These are phyloP conservation scores for Agaricus blazei DNA, from an alignment of 768 basidiomycete species.

Conservation along the genomic window DNA sequence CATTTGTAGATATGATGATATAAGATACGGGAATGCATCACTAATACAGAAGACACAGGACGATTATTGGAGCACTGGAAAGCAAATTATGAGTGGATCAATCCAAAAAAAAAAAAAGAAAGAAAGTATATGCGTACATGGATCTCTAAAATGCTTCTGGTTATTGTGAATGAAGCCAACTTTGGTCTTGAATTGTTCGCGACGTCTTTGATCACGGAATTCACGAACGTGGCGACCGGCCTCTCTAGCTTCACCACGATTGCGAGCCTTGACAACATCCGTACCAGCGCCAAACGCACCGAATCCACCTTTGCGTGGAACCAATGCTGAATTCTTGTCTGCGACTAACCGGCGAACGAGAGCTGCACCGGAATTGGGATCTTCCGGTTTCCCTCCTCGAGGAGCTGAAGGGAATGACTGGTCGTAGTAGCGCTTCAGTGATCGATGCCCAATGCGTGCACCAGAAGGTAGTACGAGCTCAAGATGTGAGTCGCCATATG, in stretches of 20 bases:
- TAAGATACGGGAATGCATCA: slow-evolving; percentile 11
- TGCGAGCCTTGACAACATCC: slow-evolving; percentile 84
- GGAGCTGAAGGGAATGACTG: slow-evolving; percentile 62
- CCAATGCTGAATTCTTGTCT: slow-evolving; percentile 80
- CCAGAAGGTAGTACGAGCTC: slow-evolving; percentile 95
- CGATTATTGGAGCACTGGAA: slow-evolving; percentile 26
- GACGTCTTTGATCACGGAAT: slow-evolving; percentile 73
- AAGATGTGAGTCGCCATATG: slow-evolving; percentile 74
- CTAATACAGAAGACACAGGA: neutral
- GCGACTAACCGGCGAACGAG: slow-evolving; percentile 73
- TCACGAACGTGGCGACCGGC: slow-evolving; percentile 84
- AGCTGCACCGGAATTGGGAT: slow-evolving; percentile 68
- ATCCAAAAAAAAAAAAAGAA: neutral
- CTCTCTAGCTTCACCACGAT: slow-evolving; percentile 91
- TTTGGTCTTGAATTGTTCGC: slow-evolving; percentile 81
- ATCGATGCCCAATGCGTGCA: slow-evolving; percentile 86
- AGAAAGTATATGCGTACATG: slow-evolving; percentile 39
- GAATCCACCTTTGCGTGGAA: slow-evolving; percentile 80
- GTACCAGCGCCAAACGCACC: slow-evolving; percentile 82
- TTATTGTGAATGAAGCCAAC: slow-evolving; percentile 75
- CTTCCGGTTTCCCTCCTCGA: slow-evolving; percentile 39
- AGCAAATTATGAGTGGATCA: slow-evolving; percentile 4
- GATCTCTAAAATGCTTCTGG: slow-evolving; percentile 88
- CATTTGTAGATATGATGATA: slow-evolving; percentile 12
- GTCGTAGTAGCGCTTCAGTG: slow-evolving; percentile 79